Evolutionary conservation across 2,329 filamentous ascomycete species (phyloP), one percentile per base, ranked within the genome.

Genomic region (Aspergillus pseudoterreus): DNA sequence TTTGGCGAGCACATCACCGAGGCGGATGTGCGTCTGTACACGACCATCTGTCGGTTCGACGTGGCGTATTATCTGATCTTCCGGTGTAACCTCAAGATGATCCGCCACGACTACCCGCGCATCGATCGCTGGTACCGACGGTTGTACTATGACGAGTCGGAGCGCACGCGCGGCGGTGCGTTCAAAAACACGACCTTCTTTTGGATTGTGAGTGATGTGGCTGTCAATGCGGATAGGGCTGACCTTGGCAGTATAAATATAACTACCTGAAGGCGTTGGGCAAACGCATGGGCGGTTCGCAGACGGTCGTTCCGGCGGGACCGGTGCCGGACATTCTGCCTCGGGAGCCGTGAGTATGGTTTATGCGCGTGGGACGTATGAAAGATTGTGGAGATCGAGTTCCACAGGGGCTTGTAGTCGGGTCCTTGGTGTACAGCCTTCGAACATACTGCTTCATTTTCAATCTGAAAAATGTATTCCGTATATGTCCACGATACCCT

Each of bases 51-150:
- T 47, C 80, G 85, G 1, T 88, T 88, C 57, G 86, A 89, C 57
- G 74, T 80, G 39, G 85, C 87, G 57, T 92, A 92, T 68, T 85
- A 92, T 57, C 85, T 88, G 68, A 86, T 92, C 72, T 92, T 92
- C 78, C 88, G 88, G 73, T 86, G 83, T 59, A 87, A 86, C 54
- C 61, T 85, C 15, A 82, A 79, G 60, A 83, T 80, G 61, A 82
- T 87, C 52, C 73, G 83, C 3, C 75, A 84, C 57, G 82, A 85
- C 59, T 86, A 83, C 56, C 76, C 75, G 35, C 61, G 64, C 1
- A 64, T 79, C 24, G 70, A 78, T 53, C 66, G 67, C 27, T 79
- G 77, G 77, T 62, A 77, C 55, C 63, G 74, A 51, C 68, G 66
- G 21, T 55, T 79, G 22, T 79, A 79, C 53, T 78, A 73, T 66